phyloP scores from a whole-genome alignment of 2,329 filamentous ascomycete species.

The Fusarium transvaalense region DNA sequence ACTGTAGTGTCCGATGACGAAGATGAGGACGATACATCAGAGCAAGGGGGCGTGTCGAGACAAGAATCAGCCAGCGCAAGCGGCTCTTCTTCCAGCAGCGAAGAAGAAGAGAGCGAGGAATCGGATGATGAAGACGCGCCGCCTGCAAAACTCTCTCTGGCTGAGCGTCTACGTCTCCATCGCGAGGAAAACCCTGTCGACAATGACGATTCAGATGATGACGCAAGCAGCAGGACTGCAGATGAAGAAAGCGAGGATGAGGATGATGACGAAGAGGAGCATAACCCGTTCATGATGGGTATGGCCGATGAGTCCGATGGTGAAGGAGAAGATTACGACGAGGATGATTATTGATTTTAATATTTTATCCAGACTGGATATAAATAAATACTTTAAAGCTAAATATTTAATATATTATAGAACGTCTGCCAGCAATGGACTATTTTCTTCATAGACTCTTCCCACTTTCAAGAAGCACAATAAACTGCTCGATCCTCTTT shows the following conservation, averaged over 20 bases:
- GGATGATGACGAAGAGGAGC: constrained; percentile 35
- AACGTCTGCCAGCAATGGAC: constrained; percentile 42
- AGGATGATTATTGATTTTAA: constrained; percentile 28
- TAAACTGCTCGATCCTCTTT: constrained; percentile 57
- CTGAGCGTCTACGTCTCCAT: constrained; percentile 36
- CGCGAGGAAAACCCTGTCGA: constrained; percentile 40
- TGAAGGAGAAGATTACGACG: constrained; percentile 41
- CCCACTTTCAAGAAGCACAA: constrained; percentile 54
- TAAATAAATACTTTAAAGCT: background rate
- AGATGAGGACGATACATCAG: constrained; percentile 30
- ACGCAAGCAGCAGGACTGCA: constrained; percentile 38
- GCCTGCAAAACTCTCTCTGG: constrained; percentile 27
- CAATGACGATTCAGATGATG: constrained; percentile 20
- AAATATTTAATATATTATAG: constrained; percentile 19
- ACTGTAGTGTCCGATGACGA: constrained; percentile 31
- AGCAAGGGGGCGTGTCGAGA: constrained; percentile 30
- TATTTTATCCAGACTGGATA: background rate
- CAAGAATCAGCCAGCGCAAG: constrained; percentile 2
- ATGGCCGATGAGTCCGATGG: constrained; percentile 54
- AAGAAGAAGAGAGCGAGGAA: constrained; percentile 18
- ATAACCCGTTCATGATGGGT: constrained; percentile 48
- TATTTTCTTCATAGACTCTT: constrained; percentile 32
- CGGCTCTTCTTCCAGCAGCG: constrained; percentile 6
- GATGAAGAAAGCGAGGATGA: constrained; percentile 38
- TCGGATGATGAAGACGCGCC: constrained; percentile 32